Base-by-base conservation (phyloP, 345 rosid genomes). In the Lumnitzera littorea region DNA sequence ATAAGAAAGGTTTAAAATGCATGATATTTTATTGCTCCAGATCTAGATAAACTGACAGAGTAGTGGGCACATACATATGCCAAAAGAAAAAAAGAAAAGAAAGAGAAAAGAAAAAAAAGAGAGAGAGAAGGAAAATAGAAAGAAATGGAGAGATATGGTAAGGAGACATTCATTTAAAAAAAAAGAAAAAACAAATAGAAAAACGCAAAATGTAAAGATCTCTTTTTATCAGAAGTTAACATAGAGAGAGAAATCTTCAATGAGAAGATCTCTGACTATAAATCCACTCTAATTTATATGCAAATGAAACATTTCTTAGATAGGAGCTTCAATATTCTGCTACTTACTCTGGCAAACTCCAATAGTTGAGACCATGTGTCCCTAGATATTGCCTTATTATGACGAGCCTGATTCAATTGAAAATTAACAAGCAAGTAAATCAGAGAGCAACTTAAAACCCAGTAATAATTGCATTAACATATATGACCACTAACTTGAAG, bases 281-380 rank as follows among this genome's bases (percentile, higher is more conserved):
- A 36, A 36, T 6, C 11, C 10, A 5, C 46, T 20, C 46, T 48
- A 11, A 11, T n/a, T 20, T 24, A 36, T 16, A 25, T 12, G 31
- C 57, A 54, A 25, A 31, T 10, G 13, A 54, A 23, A 7, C 57
- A 20, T 9, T 13, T 53, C 15, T 24, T 8, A 24, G 1, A 13
- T 12, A 54, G 10, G 15, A 54, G 31, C 15, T 11, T 23, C 12
- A 31, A 10, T 17, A 20, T n/a, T 36, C 43, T 36, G 43, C 43
- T 36, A 63, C 76, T 82, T 84, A 90, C 99, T 87, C 86, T 81
- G 47, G 85, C 80, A 70, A 94, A 90, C 78, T 88, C 99, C 80
- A 87, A 69, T 14, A 90, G 87, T 66, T 92, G 97, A 74, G 94
- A 74, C 98, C 98, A 92, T 48, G 97, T 92, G 72, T 92, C 98